Evolutionary conservation across 2,329 filamentous ascomycete species (phyloP).

Genomic region (Penicillium sp.): DNA sequence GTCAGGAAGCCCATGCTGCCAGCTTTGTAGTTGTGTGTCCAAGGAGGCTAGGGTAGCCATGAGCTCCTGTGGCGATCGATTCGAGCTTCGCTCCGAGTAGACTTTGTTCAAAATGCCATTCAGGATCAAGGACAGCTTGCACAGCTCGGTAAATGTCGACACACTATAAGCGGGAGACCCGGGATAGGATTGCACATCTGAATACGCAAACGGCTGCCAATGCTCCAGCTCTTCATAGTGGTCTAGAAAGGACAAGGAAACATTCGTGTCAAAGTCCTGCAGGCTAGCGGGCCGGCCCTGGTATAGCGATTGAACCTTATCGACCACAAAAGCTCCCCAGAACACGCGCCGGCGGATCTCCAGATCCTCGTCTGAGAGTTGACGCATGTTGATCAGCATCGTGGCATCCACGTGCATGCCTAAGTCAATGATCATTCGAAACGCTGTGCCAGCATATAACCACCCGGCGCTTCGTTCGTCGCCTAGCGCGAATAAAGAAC

Average conservation of each 20-base stretch:
- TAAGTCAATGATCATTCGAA: conserved; percentile 54
- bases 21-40: conserved; percentile 45
- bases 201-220: conserved; percentile 50
- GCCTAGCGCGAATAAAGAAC: conserved; percentile 52
- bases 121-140: conserved; percentile 49
- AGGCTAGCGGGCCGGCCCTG: conserved; percentile 51
- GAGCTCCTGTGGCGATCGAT: conserved; percentile 35
- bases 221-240: conserved; percentile 54
- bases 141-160: conserved; percentile 38
- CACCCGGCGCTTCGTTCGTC: conserved; percentile 54
- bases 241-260: conserved; percentile 44
- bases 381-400: conserved; percentile 19
- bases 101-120: conserved; percentile 49
- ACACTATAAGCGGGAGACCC: conserved; percentile 36
- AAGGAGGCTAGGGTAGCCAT: no score
- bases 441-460: conserved; percentile 54
- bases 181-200: no score
- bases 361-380: conserved; percentile 27
- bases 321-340: conserved; percentile 39
- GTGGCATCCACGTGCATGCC: no score
- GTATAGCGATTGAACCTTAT: conserved; percentile 57
- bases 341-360: conserved; percentile 35
- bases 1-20: conserved; percentile 44
- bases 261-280: conserved; percentile 47
- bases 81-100: conserved; percentile 46